Evolutionary conservation across 345 rosid genomes (phyloP).

Genomic region (Aquilaria malaccensis): DNA sequence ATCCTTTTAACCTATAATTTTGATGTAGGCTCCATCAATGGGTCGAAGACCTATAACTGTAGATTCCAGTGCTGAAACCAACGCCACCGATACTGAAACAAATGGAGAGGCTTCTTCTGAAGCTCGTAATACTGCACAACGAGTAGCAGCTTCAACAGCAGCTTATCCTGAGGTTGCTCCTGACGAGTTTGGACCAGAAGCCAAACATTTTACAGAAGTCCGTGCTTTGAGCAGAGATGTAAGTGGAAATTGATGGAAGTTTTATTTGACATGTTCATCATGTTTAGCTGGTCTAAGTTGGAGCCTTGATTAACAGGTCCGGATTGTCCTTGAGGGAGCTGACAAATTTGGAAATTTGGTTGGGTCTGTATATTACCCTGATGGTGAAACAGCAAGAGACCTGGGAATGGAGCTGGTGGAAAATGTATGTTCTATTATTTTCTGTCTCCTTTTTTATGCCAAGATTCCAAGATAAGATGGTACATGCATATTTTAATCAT

Average conservation of each 20-base stretch:
- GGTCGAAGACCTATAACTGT: conserved; percentile 53
- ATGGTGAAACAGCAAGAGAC: conserved; percentile 80
- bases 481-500: neutral
- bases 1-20: neutral
- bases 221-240: conserved; percentile 89
- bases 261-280: conserved; percentile 6
- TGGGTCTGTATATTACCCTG: conserved; percentile 88
- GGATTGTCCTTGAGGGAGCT: conserved; percentile 94
- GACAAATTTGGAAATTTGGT: conserved; percentile 92
- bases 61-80: conserved; percentile 43
- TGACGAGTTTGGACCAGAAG: conserved; percentile 83
- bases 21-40: conserved; percentile 70
- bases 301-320: conserved; percentile 53
- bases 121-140: conserved; percentile 80
- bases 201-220: conserved; percentile 84
- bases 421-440: conserved; percentile 43
- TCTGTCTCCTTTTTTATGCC: neutral
- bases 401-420: conserved; percentile 89
- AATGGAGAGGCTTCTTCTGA: conserved; percentile 67
- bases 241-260: conserved; percentile 18
- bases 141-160: conserved; percentile 63
- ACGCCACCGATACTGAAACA: conserved; percentile 36
- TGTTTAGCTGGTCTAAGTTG: conserved; percentile 16
- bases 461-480: neutral
- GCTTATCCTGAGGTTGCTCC: conserved; percentile 57